A percentile compares a stretch with the other conserved stretches of the same genome.
These are phyloP conservation scores for Zelonia costaricensis DNA, from an alignment of 208 protist species.

Conservation along the genomic window DNA sequence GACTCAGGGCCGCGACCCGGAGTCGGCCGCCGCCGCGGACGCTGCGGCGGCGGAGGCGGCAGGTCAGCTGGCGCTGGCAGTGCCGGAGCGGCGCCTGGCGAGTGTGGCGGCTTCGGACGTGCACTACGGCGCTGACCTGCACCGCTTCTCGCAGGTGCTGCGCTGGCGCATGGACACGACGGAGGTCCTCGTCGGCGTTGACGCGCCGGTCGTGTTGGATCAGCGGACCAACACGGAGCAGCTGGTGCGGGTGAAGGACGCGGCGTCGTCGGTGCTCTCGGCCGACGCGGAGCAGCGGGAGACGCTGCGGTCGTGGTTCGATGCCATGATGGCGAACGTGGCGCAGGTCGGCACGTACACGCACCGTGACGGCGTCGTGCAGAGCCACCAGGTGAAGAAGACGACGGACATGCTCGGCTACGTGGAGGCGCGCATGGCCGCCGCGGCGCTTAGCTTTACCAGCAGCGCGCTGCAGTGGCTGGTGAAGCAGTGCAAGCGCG, in stretches of 20 bases:
- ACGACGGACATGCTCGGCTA: constrained; percentile 69
- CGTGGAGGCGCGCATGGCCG: constrained; percentile 62
- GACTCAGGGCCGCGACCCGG: constrained; percentile 14
- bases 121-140: constrained; percentile 17
- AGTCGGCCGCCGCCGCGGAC: not conserved
- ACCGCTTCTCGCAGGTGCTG: constrained; percentile 69
- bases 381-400: constrained; percentile 70
- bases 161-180: constrained; percentile 73
- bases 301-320: constrained; percentile 76
- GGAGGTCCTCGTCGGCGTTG: constrained; percentile 79
- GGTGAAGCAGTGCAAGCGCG: constrained; percentile 55
- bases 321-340: constrained; percentile 82
- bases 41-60: not conserved
- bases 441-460: constrained; percentile 84
- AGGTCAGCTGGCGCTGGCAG: constrained; percentile 15
- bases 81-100: constrained; percentile 23
- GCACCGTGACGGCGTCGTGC: constrained; percentile 75
- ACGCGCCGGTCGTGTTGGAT: constrained; percentile 78
- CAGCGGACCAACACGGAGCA: constrained; percentile 62
- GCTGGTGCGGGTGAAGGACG: constrained; percentile 59
- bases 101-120: constrained; percentile 18
- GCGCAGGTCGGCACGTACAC: constrained; percentile 78
- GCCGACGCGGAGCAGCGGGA: constrained; percentile 49
- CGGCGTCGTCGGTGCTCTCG: constrained; percentile 7
- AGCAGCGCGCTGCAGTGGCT: constrained; percentile 80